Evolutionary conservation across 495 filamentous ascomycete species (phyloP).

Genomic region (Pyrenopolyporus hunteri): DNA sequence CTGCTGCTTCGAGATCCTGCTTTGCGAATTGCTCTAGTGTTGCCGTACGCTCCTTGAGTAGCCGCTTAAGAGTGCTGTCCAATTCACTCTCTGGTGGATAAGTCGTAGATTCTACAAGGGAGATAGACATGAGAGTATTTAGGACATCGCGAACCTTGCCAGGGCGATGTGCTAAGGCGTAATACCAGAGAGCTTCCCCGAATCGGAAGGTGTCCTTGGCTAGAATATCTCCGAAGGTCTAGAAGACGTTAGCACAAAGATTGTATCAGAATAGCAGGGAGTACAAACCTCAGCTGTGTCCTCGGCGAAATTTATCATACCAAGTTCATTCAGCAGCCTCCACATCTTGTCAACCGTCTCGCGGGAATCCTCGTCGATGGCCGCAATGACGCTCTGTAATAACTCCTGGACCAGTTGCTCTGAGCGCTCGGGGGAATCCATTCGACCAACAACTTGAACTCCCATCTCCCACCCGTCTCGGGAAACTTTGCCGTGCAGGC

Average conservation of each 20-base stretch:
- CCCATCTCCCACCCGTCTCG: constrained; percentile 87
- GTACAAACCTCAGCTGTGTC: constrained; percentile 74
- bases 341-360: constrained; percentile 77
- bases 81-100: constrained; percentile 72
- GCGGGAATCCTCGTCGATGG: constrained; percentile 67
- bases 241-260: constrained; percentile 34
- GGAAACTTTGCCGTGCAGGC: constrained; percentile 43
- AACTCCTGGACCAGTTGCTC: constrained; percentile 66
- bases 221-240: constrained; percentile 80
- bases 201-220: constrained; percentile 70
- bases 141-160: constrained; percentile 80
- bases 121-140: constrained; percentile 84
- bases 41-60: constrained; percentile 70
- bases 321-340: constrained; percentile 69
- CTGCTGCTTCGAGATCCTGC: constrained; percentile 76
- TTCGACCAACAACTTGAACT: constrained; percentile 73
- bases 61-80: constrained; percentile 66
- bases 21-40: constrained; percentile 68
- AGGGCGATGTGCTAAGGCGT: constrained; percentile 75
- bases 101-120: constrained; percentile 78
- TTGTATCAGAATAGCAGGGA: constrained; percentile 3
- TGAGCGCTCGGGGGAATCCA: constrained; percentile 68
- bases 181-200: constrained; percentile 83
- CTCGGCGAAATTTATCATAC: constrained; percentile 71
- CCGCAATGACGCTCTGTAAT: constrained; percentile 63